These are phyloP conservation scores for Amoeboradix gromovi DNA, from an alignment of 371 early-diverging fungal species.

Conservation along the genomic window DNA sequence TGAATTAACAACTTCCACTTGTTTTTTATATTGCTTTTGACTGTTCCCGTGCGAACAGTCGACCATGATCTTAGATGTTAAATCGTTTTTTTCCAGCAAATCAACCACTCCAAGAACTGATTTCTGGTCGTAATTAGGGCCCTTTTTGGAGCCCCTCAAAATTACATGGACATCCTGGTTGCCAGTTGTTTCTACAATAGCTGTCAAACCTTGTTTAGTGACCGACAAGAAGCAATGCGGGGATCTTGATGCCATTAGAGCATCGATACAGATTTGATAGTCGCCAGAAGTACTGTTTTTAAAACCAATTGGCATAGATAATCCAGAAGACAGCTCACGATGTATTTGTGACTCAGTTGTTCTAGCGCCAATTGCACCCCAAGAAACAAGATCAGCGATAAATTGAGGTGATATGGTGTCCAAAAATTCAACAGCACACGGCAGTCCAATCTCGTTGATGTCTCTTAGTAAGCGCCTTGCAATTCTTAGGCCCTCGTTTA, in stretches of 20 bases:
- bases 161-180: constrained; percentile 57
- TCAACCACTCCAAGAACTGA: constrained; percentile 16
- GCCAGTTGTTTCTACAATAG: constrained; percentile 59
- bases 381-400: constrained; percentile 57
- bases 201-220: constrained; percentile 66
- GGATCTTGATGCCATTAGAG: constrained; percentile 49
- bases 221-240: constrained; percentile 72
- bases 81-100: constrained; percentile 28
- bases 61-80: constrained; percentile 42
- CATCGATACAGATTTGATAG: constrained; percentile 55
- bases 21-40: constrained; percentile 40
- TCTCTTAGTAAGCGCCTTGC: constrained; percentile 47
- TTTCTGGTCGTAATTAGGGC: constrained; percentile 49
- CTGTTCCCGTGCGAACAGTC: constrained; percentile 78
- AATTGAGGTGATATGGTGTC: constrained; percentile 84
- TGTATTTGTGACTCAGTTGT: constrained; percentile 26
- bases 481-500: constrained; percentile 61
- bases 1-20: constrained; percentile 43
- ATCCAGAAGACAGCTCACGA: constrained; percentile 68
- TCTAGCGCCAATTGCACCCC: constrained; percentile 79
- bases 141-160: constrained; percentile 51
- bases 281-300: constrained; percentile 86
- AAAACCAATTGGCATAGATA: constrained; percentile 79
- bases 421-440: constrained; percentile 57
- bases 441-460: constrained; percentile 43